A percentile compares a stretch with the other conserved stretches of the same genome.
phyloP scores from a whole-genome alignment of 345 rosid genomes.

The Moricandia arvensis region DNA sequence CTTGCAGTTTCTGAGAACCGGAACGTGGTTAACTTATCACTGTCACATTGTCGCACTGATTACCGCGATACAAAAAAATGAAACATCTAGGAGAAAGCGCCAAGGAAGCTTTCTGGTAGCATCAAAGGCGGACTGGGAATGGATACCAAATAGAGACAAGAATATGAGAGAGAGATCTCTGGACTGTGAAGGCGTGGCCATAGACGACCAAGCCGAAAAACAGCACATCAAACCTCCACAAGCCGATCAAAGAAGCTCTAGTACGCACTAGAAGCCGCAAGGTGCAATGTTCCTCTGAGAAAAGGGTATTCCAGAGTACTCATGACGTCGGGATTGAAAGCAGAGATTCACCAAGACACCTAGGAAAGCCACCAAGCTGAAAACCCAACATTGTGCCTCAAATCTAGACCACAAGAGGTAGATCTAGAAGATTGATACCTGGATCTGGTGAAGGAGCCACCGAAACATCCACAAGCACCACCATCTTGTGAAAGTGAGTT shows the following conservation, averaged over 20 bases:
- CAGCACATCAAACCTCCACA: not conserved
- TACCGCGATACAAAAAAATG: not conserved
- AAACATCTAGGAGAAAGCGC: not conserved
- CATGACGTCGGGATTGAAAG: not conserved
- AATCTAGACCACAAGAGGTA: too few species aligned
- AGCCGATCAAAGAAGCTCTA: not conserved
- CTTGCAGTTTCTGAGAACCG: not conserved
- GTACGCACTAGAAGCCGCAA: not conserved
- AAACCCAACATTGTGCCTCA: too few species aligned
- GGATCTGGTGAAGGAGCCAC: not conserved
- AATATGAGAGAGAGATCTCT: not conserved
- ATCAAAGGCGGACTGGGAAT: not conserved
- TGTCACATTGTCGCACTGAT: not conserved
- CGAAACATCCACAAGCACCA: too few species aligned
- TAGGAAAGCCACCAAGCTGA: not conserved
- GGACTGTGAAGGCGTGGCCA: not conserved
- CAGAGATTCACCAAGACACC: not conserved
- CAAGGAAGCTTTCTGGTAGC: not conserved
- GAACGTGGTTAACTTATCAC: not conserved
- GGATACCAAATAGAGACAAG: not conserved
- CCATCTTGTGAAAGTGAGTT: too few species aligned
- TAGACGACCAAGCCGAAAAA: not conserved
- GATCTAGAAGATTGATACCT: not conserved
- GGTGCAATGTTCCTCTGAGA: too few species aligned
- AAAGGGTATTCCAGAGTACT: not conserved